A percentile compares a stretch with the other conserved stretches of the same genome.
phyloP scores from a whole-genome alignment of 2,329 filamentous ascomycete species.

The Dothidotthia symphoricarpi region DNA sequence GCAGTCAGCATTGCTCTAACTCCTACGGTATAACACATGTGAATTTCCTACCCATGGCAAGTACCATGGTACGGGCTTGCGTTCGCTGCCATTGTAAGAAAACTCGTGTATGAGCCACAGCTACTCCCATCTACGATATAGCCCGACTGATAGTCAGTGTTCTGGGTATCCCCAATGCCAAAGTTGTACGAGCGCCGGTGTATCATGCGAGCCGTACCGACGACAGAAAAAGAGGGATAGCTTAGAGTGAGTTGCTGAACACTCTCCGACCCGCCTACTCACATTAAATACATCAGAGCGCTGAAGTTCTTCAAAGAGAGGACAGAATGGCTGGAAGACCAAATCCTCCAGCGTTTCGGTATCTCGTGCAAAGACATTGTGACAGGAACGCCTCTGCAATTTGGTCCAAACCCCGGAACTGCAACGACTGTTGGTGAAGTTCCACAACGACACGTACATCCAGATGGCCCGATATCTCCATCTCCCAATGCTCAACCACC shows the following conservation, averaged over 20 bases:
- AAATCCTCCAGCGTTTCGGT: neutral
- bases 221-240: slow-evolving; percentile 1
- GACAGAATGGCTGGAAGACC: slow-evolving; percentile 1
- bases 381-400: neutral
- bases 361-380: neutral
- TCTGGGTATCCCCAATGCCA: slow-evolving; percentile 1
- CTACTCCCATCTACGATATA: neutral
- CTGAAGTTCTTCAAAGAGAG: neutral
- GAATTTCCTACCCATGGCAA: neutral
- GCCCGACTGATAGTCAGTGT: neutral
- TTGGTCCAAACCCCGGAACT: neutral
- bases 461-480: no score
- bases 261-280: neutral
- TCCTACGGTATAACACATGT: no score
- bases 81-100: slow-evolving; percentile 1
- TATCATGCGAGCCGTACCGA: neutral
- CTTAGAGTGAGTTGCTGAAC: neutral
- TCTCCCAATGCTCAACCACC: neutral
- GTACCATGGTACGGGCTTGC: neutral
- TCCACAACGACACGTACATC: no score
- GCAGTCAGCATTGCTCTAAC: no score
- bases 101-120: neutral
- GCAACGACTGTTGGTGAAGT: neutral
- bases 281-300: neutral
- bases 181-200: neutral